Evolutionary conservation across 2,329 filamentous ascomycete species (phyloP).

Genomic region (Ascochyta viciae-villosae): DNA sequence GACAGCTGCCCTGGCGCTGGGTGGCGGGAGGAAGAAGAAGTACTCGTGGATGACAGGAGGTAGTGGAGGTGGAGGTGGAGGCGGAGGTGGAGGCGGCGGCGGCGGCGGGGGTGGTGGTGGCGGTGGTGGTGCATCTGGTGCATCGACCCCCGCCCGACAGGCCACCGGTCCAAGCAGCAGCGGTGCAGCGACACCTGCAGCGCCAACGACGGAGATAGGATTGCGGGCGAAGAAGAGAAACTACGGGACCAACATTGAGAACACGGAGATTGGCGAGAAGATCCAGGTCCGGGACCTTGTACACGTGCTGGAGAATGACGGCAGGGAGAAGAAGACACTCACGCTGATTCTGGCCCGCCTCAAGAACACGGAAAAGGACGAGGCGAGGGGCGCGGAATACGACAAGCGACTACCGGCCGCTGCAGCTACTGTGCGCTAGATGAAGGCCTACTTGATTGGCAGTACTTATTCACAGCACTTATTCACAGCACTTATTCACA

Average conservation of each 20-base stretch:
- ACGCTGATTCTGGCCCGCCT: conserved; percentile 39
- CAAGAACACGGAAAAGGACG: conserved; percentile 41
- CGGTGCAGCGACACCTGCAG: conserved; percentile 35
- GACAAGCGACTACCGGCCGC: conserved; percentile 17
- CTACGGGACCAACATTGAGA: conserved; percentile 79
- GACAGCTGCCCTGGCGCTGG: conserved; percentile 79
- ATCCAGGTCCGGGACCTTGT: conserved; percentile 88
- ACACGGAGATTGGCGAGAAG: conserved; percentile 74
- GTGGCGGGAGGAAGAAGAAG: conserved; percentile 66
- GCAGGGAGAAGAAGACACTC: conserved; percentile 66
- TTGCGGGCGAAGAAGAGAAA: conserved; percentile 67
- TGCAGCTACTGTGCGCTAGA: conserved; percentile 10
- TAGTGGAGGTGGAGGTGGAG: conserved; percentile 45
- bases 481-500: too few relatives aligned
- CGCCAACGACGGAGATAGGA: conserved; percentile 38
- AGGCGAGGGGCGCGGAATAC: conserved; percentile 19
- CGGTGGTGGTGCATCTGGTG: conserved; percentile 28
- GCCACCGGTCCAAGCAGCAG: conserved; percentile 32
- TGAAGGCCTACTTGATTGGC: too few relatives aligned
- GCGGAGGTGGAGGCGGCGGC: too few relatives aligned
- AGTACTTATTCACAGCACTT: too few relatives aligned
- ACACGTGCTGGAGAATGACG: conserved; percentile 79
- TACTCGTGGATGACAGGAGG: conserved; percentile 76
- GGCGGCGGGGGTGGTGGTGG: too few relatives aligned
- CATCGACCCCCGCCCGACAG: conserved; percentile 43